Conservation (phyloP, 2,329 filamentous ascomycete genomes). For the Apiospora koreana region DNA sequence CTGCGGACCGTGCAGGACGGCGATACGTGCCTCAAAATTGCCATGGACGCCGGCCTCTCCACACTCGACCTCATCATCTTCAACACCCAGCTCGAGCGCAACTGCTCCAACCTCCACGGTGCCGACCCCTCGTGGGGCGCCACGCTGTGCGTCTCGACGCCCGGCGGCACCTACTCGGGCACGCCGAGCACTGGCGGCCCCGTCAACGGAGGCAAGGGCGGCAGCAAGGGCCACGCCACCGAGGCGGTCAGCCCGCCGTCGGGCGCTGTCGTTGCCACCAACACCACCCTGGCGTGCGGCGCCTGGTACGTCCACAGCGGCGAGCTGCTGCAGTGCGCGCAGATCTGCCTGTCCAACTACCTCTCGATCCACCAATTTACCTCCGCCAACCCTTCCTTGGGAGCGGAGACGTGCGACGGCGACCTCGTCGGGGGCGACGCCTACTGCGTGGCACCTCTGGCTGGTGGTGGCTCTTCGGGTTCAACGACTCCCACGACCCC, state of each 20-base stretch:
- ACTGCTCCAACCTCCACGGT: background rate
- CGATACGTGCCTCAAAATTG: background rate
- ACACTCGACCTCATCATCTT: background rate
- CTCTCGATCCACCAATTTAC: background rate
- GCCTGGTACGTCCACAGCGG: background rate
- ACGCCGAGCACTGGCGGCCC: background rate
- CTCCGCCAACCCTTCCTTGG: constrained; percentile 1
- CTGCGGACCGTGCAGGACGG: background rate
- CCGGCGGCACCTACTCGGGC: background rate
- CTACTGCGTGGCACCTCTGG: background rate
- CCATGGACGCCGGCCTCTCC: background rate
- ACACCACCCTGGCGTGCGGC: background rate
- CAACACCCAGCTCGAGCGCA: background rate
- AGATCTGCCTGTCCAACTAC: background rate
- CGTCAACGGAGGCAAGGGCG: constrained; percentile 1
- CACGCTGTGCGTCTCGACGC: background rate
- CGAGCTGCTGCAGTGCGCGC: background rate
- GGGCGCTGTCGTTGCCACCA: background rate
- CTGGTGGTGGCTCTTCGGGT: background rate
- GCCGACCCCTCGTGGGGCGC: background rate
- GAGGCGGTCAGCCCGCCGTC: background rate
- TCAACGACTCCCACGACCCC: background rate
- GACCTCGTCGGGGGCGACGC: background rate
- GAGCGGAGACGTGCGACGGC: background rate
- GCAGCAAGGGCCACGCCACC: background rate